Evolutionary conservation across 768 basidiomycete species (phyloP).

Genomic region (Boletus huronensis): DNA sequence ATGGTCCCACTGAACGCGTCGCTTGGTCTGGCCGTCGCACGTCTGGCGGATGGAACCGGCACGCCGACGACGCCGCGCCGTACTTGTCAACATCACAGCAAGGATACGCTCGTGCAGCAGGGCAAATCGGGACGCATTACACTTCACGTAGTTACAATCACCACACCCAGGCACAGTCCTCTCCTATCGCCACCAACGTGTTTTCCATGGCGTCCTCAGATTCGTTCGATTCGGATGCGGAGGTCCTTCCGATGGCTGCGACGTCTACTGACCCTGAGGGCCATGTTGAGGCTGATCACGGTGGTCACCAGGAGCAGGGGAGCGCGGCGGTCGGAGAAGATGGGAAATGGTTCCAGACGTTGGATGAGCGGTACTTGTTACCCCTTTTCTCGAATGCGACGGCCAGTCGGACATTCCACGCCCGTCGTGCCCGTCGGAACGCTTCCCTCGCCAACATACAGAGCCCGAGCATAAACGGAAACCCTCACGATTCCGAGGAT

Average conservation of each 20-base stretch:
- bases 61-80: conserved; percentile 42
- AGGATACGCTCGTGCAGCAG: conserved; percentile 32
- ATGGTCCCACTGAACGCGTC: conserved; percentile 30
- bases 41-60: conserved; percentile 42
- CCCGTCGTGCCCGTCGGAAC: conserved; percentile 59
- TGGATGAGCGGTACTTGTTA: conserved; percentile 92
- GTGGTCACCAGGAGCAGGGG: conserved; percentile 3
- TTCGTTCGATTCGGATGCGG: conserved; percentile 73
- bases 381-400: conserved; percentile 93
- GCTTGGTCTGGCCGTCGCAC: conserved; percentile 35
- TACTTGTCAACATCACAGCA: conserved; percentile 30
- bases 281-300: conserved; percentile 2
- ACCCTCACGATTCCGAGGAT: conserved; percentile 38
- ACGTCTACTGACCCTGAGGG: conserved; percentile 34
- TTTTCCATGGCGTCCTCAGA: conserved; percentile 75
- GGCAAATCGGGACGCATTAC: conserved; percentile 60
- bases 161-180: conserved; percentile 36
- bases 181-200: conserved; percentile 29
- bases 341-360: conserved; percentile 91
- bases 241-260: conserved; percentile 74
- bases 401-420: conserved; percentile 82
- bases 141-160: conserved; percentile 56
- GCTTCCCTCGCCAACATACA: conserved; percentile 26
- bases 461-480: conserved; percentile 26
- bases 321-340: conserved; percentile 49